Percentiles rank a stretch among this genome's conserved stretches.
phyloP scores from a whole-genome alignment of 768 basidiomycete species.

The Trametes sanguinea region DNA sequence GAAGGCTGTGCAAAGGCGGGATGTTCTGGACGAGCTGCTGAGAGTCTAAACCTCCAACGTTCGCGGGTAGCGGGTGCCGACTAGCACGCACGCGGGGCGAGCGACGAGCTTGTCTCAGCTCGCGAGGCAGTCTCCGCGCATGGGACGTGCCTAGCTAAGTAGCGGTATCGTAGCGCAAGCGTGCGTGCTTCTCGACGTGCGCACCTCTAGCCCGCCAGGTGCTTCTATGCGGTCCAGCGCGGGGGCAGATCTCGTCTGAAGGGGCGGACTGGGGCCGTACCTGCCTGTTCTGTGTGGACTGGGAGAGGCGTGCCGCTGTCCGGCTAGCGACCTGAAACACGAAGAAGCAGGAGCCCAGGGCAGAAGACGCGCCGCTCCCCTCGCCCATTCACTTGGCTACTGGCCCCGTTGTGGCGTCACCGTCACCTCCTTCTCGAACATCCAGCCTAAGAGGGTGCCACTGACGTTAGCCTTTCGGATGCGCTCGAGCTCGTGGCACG shows the following conservation, averaged over 20 bases:
- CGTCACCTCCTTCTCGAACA: neutral
- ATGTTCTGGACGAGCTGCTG: neutral
- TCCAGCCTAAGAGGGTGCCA: slow-evolving; percentile 12
- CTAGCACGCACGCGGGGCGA: slow-evolving; percentile 6
- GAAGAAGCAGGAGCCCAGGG: slow-evolving; percentile 13
- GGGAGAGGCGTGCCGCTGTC: slow-evolving; percentile 21
- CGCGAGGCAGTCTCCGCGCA: neutral
- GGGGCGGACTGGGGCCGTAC: slow-evolving; percentile 6
- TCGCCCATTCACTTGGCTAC: slow-evolving; percentile 1
- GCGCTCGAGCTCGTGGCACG: neutral
- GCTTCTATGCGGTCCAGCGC: slow-evolving; percentile 1
- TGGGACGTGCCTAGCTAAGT: slow-evolving; percentile 8
- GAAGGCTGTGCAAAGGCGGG: neutral
- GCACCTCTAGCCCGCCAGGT: neutral
- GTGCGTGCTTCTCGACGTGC: neutral
- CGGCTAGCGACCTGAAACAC: slow-evolving; percentile 28
- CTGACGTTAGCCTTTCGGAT: slow-evolving; percentile 8
- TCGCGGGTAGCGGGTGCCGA: slow-evolving; percentile 16
- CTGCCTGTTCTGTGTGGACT: slow-evolving; percentile 9
- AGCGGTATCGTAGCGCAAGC: neutral
- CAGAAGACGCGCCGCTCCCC: slow-evolving; percentile 7
- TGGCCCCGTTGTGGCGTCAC: slow-evolving; percentile 22
- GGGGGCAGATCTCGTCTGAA: neutral
- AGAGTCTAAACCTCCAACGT: slow-evolving; percentile 6
- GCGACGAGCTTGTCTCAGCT: neutral